Evolutionary conservation across 2,329 filamentous ascomycete genomes (phyloP).

Genomic region (Boeremia exigua): DNA sequence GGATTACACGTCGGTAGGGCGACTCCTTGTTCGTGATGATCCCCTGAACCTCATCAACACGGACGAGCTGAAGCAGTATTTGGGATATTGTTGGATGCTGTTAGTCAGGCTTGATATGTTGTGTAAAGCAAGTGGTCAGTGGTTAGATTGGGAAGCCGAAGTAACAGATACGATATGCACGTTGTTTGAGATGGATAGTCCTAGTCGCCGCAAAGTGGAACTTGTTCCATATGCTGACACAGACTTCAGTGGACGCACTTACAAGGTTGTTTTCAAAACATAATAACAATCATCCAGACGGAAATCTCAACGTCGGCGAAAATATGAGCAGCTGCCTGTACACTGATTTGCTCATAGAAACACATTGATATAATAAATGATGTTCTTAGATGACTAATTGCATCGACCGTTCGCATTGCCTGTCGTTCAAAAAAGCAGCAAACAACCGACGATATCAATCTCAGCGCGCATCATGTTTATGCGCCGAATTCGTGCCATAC

Average conservation of each 20-base stretch:
- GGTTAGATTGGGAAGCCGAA: neutral
- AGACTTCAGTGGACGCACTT: neutral
- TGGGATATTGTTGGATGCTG: constrained; percentile 1
- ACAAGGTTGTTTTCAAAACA: too few species aligned
- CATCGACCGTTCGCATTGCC: too few species aligned
- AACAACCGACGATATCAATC: too few species aligned
- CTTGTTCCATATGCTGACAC: neutral
- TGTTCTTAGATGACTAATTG: too few species aligned
- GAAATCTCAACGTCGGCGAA: too few species aligned
- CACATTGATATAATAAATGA: too few species aligned
- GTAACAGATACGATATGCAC: neutral
- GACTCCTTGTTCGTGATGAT: neutral
- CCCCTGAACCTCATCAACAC: neutral
- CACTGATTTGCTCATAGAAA: too few species aligned
- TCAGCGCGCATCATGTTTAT: too few species aligned
- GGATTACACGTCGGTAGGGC: neutral
- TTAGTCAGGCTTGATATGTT: constrained; percentile 1
- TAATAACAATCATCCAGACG: too few species aligned
- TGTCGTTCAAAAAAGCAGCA: too few species aligned
- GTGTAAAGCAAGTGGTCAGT: neutral
- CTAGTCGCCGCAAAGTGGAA: neutral
- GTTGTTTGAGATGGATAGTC: neutral
- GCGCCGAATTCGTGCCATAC: too few species aligned
- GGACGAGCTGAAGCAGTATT: neutral
- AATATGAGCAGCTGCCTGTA: too few species aligned